phyloP scores from a whole-genome alignment of 805 yeast species.

The Alloascoidea hylecoeti region DNA sequence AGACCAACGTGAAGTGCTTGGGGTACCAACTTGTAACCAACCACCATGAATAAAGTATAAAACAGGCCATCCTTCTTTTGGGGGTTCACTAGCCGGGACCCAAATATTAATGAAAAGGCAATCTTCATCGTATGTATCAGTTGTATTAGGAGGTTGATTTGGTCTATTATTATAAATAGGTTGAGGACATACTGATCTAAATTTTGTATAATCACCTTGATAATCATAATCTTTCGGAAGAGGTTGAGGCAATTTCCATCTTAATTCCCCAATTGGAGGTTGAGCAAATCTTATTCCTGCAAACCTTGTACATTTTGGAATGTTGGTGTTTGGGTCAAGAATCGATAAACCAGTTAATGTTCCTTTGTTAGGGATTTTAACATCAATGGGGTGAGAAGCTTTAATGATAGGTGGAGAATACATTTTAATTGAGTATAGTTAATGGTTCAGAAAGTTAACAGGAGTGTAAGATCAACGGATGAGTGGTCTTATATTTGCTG shows the following conservation, averaged over 20 bases:
- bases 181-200: conserved; percentile 23
- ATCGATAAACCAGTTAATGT: too few relatives aligned
- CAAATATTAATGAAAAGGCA: conserved; percentile 22
- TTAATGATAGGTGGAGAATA: too few relatives aligned
- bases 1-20: conserved; percentile 6
- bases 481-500: too few relatives aligned
- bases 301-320: too few relatives aligned
- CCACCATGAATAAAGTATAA: conserved; percentile 28
- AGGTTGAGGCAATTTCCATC: conserved; percentile 20
- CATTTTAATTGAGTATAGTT: too few relatives aligned
- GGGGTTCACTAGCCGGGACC: conserved; percentile 21
- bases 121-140: conserved; percentile 17
- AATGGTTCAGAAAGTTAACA: too few relatives aligned
- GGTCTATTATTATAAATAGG: too few relatives aligned
- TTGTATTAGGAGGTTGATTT: conserved; percentile 15
- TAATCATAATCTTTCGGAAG: conserved; percentile 21
- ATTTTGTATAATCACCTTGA: conserved; percentile 21
- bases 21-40: conserved; percentile 21
- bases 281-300: conserved; percentile 21
- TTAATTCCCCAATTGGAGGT: conserved; percentile 16
- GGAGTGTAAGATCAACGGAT: too few relatives aligned
- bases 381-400: too few relatives aligned
- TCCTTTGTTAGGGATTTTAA: too few relatives aligned
- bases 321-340: too few relatives aligned
- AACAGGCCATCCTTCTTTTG: conserved; percentile 27